Base-by-base conservation (phyloP, 2,329 filamentous ascomycete genomes). In the Sclerotinia borealis region DNA sequence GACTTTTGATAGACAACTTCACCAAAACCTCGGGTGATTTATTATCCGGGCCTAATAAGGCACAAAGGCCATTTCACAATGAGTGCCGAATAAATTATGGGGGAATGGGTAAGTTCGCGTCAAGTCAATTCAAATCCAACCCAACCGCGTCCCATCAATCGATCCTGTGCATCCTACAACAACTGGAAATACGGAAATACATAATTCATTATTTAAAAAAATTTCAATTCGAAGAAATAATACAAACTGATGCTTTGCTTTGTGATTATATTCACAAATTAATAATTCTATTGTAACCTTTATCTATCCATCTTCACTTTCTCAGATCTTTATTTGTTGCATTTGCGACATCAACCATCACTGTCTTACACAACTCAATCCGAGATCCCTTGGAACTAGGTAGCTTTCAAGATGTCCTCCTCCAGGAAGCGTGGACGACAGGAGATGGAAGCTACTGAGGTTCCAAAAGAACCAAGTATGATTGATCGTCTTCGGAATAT, bases 401-500 rank as follows among this genome's bases (percentile, higher is more conserved):
- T 49, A 56, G 36, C 63, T 25, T 64, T 58, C 64, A 72, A 61
- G 47, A 82, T 81, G 79, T 77, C 77, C 55, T 77, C 79, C 29
- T 75, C 78, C 47, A 77, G 80, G 71, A 83, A 83, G 75, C 78
- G 81, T 72, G 74, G 78, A 65, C 69, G 77, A 65, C 77, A 77
- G 71, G 79, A 82, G 68, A 74, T 76, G 68, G 77, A 78, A 64
- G 61, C 56, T 31, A 68, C 67, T 47, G 70, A 73, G 47, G 50
- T 63, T 65, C 72, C 66, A 68, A 75, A 67, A 50, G 75, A 68
- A 68, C 72, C 49, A 49, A 70, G 59, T 22, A 70, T 86, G 61
- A 80, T 96, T 34, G 79, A 85, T 64, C 86, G 82, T 68, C 83
- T 98, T 69, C 86, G 93, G 67, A 95, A 91, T 74, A 92, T 91